These are phyloP conservation scores for Diplodia intermedia DNA, from an alignment of 2,329 filamentous ascomycete genomes.

Conservation along the genomic window DNA sequence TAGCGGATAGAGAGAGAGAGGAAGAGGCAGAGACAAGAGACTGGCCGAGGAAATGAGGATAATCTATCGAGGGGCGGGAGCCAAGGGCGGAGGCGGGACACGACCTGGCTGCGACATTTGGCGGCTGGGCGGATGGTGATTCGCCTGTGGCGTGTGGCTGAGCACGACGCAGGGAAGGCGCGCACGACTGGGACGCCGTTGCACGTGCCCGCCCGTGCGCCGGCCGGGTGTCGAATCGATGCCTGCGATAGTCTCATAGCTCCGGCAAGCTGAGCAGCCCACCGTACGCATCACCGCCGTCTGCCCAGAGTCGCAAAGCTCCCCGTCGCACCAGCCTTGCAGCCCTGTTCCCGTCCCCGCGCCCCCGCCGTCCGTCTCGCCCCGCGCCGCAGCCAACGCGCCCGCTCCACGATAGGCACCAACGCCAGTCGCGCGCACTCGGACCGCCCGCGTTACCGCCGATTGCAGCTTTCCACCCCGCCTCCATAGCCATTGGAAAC, in stretches of 20 bases:
- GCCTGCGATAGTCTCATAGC: slow-evolving; percentile 20
- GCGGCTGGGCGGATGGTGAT: slow-evolving; percentile 8
- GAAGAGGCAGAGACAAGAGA: background rate
- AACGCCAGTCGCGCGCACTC: background rate
- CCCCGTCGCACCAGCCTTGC: background rate
- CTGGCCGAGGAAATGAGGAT: background rate
- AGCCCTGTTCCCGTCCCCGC: background rate
- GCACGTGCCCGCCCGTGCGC: slow-evolving; percentile 12
- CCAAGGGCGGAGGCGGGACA: slow-evolving; percentile 1
- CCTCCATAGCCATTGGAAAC: slow-evolving; percentile 2
- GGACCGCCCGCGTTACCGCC: slow-evolving; percentile 9
- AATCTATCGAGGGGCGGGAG: slow-evolving; percentile 4
- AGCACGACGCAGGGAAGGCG: slow-evolving; percentile 7
- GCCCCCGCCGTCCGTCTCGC: background rate
- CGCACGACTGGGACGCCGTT: slow-evolving; percentile 9
- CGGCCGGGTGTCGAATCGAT: slow-evolving; percentile 11
- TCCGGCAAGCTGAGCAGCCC: slow-evolving; percentile 9
- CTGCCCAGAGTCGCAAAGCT: background rate
- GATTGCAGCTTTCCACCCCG: slow-evolving; percentile 6
- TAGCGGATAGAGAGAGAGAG: background rate
- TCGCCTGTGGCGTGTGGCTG: slow-evolving; percentile 4
- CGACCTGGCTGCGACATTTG: background rate
- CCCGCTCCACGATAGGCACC: slow-evolving; percentile 6
- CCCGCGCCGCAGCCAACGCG: slow-evolving; percentile 7
- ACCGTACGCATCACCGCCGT: slow-evolving; percentile 8